A percentile compares a stretch with the other conserved stretches of the same genome.
Conservation (phyloP, 106 monocot species). For the Acorus gramineus region DNA sequence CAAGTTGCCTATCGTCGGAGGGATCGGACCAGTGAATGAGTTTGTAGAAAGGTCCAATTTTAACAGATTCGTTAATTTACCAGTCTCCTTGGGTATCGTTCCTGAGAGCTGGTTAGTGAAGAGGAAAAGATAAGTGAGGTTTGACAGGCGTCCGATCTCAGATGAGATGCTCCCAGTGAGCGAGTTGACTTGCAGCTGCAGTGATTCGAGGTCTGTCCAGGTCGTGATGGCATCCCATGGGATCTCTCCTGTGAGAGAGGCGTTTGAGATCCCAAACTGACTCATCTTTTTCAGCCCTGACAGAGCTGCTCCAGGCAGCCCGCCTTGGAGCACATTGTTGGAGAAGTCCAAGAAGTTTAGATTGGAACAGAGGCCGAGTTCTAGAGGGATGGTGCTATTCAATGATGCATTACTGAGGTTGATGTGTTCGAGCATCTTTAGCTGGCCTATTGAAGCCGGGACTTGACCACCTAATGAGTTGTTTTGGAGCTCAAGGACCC, state of each 20-base stretch:
- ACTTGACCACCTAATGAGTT: conserved; percentile 35
- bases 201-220: conserved; percentile 38
- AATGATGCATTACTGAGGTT: conserved; percentile 11
- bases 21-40: conserved; percentile 34
- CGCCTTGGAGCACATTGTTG: conserved; percentile 25
- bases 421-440: conserved; percentile 26
- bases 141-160: conserved; percentile 28
- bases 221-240: conserved; percentile 16
- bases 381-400: conserved; percentile 37
- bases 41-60: conserved; percentile 34
- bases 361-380: conserved; percentile 38
- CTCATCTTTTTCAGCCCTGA: conserved; percentile 28
- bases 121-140: conserved; percentile 16
- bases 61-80: conserved; percentile 21
- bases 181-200: conserved; percentile 37
- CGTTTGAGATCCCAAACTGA: conserved; percentile 31
- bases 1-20: conserved; percentile 36
- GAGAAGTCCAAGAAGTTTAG: conserved; percentile 40
- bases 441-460: conserved; percentile 39
- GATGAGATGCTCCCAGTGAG: conserved; percentile 34
- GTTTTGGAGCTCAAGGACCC: conserved; percentile 23
- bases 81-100: conserved; percentile 33
- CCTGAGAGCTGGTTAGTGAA: conserved; percentile 34
- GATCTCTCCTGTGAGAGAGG: conserved; percentile 37
- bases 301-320: conserved; percentile 26